A percentile compares a stretch with the other conserved stretches of the same genome.
Conservation (phyloP, 2,329 filamentous ascomycete genomes). For the Aspergillus sojae region DNA sequence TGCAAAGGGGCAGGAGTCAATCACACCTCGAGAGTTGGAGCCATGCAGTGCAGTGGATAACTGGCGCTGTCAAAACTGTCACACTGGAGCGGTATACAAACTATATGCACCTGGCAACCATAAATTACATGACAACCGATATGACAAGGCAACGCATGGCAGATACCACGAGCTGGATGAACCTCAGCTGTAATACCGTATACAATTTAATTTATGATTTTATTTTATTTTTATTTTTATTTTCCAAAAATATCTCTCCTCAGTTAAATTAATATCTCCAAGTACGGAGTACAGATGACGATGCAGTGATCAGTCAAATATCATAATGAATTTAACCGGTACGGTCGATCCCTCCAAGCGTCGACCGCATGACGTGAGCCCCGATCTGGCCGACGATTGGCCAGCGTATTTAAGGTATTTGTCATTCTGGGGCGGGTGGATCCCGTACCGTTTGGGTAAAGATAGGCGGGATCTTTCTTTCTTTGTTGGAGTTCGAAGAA, state of each 20-base stretch:
- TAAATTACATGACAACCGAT: neutral
- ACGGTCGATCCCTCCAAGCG: neutral
- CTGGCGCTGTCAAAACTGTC: conserved; percentile 9
- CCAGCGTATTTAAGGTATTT: conserved; percentile 27
- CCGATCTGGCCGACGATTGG: conserved; percentile 17
- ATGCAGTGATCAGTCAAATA: neutral
- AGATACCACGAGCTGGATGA: neutral
- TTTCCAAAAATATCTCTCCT: neutral
- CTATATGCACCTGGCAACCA: conserved; percentile 1
- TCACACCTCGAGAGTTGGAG: neutral
- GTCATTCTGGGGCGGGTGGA: conserved; percentile 21
- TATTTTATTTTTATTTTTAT: no score
- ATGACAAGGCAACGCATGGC: neutral
- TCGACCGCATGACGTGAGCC: conserved; percentile 20
- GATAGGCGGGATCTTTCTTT: conserved; percentile 17
- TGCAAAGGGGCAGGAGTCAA: conserved; percentile 11
- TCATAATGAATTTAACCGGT: neutral
- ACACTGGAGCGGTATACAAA: neutral
- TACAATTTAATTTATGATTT: neutral
- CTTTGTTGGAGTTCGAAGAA: neutral
- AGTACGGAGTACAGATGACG: neutral
- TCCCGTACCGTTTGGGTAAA: conserved; percentile 18
- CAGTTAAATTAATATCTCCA: neutral
- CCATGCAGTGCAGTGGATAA: neutral
- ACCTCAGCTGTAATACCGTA: neutral